A percentile compares a stretch with the other conserved stretches of the same genome.
Evolutionary conservation across 1,284 basidiomycete species (phyloP).

Genomic region (Malassezia arunalokei): DNA sequence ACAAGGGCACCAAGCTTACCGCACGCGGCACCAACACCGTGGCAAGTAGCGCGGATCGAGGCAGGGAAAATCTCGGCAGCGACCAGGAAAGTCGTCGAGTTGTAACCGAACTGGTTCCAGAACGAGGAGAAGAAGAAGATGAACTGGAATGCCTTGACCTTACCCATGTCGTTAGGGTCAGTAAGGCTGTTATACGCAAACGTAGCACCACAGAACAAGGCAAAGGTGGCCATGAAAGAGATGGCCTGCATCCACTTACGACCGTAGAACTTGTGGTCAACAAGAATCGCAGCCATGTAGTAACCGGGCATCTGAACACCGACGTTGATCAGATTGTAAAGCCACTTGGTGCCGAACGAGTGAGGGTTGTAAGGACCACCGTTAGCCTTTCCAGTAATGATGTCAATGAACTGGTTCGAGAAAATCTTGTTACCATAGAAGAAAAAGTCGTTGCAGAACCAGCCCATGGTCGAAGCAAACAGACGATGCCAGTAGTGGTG

Average conservation of each 20-base stretch:
- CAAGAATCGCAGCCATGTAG: slow-evolving; percentile 52
- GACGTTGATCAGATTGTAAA: slow-evolving; percentile 51
- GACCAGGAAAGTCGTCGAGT: slow-evolving; percentile 47
- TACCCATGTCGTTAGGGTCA: slow-evolving; percentile 14
- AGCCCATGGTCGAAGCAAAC: slow-evolving; percentile 50
- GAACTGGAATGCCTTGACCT: slow-evolving; percentile 48
- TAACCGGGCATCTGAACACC: slow-evolving; percentile 51
- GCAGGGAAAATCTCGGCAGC: slow-evolving; percentile 47
- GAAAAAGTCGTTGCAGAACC: slow-evolving; percentile 53
- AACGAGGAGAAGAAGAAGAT: slow-evolving; percentile 52
- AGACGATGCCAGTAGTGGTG: slow-evolving; percentile 52
- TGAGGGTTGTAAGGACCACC: slow-evolving; percentile 14
- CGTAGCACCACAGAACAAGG: slow-evolving; percentile 49
- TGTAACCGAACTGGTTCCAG: slow-evolving; percentile 53
- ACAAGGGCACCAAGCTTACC: slow-evolving; percentile 47
- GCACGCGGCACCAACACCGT: slow-evolving; percentile 46
- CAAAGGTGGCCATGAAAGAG: slow-evolving; percentile 50
- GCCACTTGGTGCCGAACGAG: slow-evolving; percentile 49
- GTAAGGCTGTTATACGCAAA: slow-evolving; percentile 47
- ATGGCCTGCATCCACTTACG: slow-evolving; percentile 50
- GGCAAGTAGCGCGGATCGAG: slow-evolving; percentile 47
- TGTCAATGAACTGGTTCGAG: slow-evolving; percentile 40
- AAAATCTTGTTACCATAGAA: slow-evolving; percentile 49
- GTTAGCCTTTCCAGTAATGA: slow-evolving; percentile 45
- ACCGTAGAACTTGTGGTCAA: slow-evolving; percentile 52